These are phyloP conservation scores for Jamesozyma spencerorum DNA, from an alignment of 805 yeast species.

Conservation along the genomic window DNA sequence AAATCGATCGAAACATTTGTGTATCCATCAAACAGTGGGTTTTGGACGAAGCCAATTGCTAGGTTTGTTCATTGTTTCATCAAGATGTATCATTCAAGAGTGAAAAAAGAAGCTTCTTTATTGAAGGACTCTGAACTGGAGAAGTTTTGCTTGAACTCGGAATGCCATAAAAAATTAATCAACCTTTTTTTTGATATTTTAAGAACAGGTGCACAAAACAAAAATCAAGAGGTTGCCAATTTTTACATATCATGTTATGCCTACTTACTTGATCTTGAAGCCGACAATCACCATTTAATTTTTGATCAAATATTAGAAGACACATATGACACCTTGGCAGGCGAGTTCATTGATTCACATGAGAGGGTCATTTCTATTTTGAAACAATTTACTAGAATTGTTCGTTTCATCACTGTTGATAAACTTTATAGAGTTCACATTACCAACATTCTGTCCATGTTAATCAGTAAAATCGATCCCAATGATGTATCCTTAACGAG, in stretches of 20 bases:
- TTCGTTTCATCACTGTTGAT: conserved; percentile 55
- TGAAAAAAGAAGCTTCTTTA: conserved; percentile 33
- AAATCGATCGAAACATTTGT: conserved; percentile 69
- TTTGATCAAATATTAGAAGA: conserved; percentile 53
- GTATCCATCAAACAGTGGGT: conserved; percentile 89
- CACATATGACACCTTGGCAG: conserved; percentile 62
- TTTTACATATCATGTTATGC: conserved; percentile 52
- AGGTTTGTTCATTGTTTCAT: conserved; percentile 54
- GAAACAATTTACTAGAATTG: conserved; percentile 52
- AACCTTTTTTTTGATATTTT: conserved; percentile 42
- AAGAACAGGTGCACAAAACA: conserved; percentile 70
- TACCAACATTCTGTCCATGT: conserved; percentile 59
- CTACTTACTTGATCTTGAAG: conserved; percentile 53
- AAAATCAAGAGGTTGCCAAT: conserved; percentile 45
- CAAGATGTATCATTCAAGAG: conserved; percentile 51
- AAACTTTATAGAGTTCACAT: conserved; percentile 69
- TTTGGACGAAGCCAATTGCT: conserved; percentile 71
- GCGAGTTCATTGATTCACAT: conserved; percentile 58
- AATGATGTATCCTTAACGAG: conserved; percentile 74
- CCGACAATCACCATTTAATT: conserved; percentile 35
- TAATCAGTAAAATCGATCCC: conserved; percentile 76
- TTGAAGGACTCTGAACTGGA: conserved; percentile 13
- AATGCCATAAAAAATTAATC: conserved; percentile 31
- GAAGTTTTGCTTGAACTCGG: conserved; percentile 22
- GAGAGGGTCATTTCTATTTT: conserved; percentile 74